Evolutionary conservation across 768 basidiomycete genomes (phyloP), one percentile per base, ranked within the genome.

Genomic region (Hygrophoropsis aurantiaca): DNA sequence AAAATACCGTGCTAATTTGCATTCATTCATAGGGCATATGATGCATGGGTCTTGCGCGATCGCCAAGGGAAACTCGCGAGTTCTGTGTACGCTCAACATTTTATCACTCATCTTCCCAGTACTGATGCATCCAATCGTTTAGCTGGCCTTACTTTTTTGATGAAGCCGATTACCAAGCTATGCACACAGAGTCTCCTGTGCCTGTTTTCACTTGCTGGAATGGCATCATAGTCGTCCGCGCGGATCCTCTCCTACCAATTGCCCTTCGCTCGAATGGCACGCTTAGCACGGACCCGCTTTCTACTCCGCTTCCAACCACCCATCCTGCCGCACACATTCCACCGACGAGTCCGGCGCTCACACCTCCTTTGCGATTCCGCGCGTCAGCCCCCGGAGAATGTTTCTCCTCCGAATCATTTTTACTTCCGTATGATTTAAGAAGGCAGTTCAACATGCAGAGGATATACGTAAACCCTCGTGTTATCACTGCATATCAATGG

Each of bases 141-240:
- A 51, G 57, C 34, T 67, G 74, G 74, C 74, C 74, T 0, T 75
- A 71, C 49, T 69, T 75, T 49, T 61, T 74, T 33, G 72, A 75
- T 36, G 52, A 61, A 6, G 65, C 62, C 9, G 68, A 56, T 41
- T 60, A 63, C 50, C 53, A 60, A 34, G 67, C 68, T 3, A 63
- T 75, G 54, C 57, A 64, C 41, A 51, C 43, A 10, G 74, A 69
- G 27, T 64, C 67, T 11, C 71, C 74, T 10, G 74, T 65, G 2
- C 73, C 74, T 9, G 74, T 74, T 5, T 71, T 73, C 46, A 50
- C 70, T 0, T 75, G 74, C 57, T 75, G 74, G 74, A 75, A 75
- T 41, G 74, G 74, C 25, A 71, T 75, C 51, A 62, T 63, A 40
- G 68, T 67, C 3, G 68, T 75, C 52, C 36, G 52, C 8, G 67